These are phyloP conservation scores for Pythium grandisporangium DNA, from an alignment of 352 stramenopile genomes.

Conservation along the genomic window DNA sequence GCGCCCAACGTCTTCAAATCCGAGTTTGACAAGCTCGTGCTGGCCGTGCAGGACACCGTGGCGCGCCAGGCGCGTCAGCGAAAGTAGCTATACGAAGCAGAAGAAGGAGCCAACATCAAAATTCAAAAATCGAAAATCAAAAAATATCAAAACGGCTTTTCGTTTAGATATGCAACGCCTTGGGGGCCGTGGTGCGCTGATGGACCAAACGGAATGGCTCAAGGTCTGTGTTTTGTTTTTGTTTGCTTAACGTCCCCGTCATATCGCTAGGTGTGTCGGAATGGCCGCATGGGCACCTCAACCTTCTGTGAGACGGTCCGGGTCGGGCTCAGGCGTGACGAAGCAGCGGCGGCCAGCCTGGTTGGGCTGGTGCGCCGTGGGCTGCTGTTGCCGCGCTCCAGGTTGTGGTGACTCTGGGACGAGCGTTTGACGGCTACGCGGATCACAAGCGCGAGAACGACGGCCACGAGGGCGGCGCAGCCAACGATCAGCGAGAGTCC, in stretches of 20 bases:
- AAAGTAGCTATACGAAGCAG: slow-evolving; percentile 1
- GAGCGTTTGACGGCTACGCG: slow-evolving; percentile 18
- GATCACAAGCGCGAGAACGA: slow-evolving; percentile 19
- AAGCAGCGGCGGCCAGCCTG: too few species aligned
- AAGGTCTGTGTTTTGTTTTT: too few species aligned
- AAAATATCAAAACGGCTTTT: too few species aligned
- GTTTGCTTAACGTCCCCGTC: too few species aligned
- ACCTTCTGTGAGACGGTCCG: slow-evolving; percentile 16
- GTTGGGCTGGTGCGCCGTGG: too few species aligned
- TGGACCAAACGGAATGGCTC: too few species aligned
- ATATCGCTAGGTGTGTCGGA: slow-evolving; percentile 16
- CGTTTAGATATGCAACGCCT: too few species aligned
- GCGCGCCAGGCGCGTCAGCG: slow-evolving; percentile 6
- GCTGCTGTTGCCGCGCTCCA: slow-evolving; percentile 12
- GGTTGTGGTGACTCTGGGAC: slow-evolving; percentile 9
- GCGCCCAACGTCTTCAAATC: slow-evolving; percentile 59
- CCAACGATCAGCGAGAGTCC: slow-evolving; percentile 16
- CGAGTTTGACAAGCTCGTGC: slow-evolving; percentile 52
- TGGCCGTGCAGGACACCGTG: slow-evolving; percentile 21
- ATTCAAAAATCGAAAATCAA: too few species aligned
- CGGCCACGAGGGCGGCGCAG: slow-evolving; percentile 19
- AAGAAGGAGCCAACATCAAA: background rate
- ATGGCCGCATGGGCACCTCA: slow-evolving; percentile 15
- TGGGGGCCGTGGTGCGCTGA: too few species aligned
- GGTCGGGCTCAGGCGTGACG: too few species aligned